Percentiles rank a stretch among this genome's conserved stretches.
These are phyloP conservation scores for Conticribra weissflogii DNA, from an alignment of 108 stramenopile genomes.

Conservation along the genomic window DNA sequence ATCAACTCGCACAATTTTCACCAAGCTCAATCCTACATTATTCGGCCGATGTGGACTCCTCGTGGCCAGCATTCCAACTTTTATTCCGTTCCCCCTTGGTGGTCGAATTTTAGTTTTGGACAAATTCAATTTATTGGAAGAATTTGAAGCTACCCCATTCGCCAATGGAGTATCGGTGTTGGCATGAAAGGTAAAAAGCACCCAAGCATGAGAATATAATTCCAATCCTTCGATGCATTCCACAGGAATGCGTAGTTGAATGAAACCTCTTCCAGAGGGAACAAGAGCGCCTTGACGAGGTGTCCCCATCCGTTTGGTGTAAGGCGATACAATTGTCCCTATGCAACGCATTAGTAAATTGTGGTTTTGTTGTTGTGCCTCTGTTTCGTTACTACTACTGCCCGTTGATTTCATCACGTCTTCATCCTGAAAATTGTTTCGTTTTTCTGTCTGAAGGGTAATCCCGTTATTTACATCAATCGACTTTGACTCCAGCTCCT, in stretches of 20 bases:
- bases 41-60: slow-evolving; percentile 97
- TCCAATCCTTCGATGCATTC: slow-evolving; percentile 78
- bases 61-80: slow-evolving; percentile 91
- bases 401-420: not conserved
- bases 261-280: slow-evolving; percentile 64
- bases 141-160: slow-evolving; percentile 1
- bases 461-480: slow-evolving; percentile 3
- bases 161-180: slow-evolving; percentile 81
- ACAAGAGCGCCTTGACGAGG: slow-evolving; percentile 84
- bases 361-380: not conserved
- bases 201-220: slow-evolving; percentile 89
- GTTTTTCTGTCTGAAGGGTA: no score
- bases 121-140: slow-evolving; percentile 33
- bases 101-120: slow-evolving; percentile 80
- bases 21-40: slow-evolving; percentile 89
- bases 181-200: slow-evolving; percentile 95
- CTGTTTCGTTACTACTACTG: not conserved
- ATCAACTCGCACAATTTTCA: slow-evolving; percentile 67
- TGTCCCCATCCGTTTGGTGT: slow-evolving; percentile 86
- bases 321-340: slow-evolving; percentile 75
- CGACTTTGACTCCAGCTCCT: slow-evolving; percentile 18
- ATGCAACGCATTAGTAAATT: slow-evolving; percentile 58
- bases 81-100: slow-evolving; percentile 74
- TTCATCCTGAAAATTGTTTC: not conserved
- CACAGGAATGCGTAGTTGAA: slow-evolving; percentile 62